These are phyloP conservation scores for Sequoiadendron giganteum DNA, from an alignment of 75 land plant species.

Conservation along the genomic window DNA sequence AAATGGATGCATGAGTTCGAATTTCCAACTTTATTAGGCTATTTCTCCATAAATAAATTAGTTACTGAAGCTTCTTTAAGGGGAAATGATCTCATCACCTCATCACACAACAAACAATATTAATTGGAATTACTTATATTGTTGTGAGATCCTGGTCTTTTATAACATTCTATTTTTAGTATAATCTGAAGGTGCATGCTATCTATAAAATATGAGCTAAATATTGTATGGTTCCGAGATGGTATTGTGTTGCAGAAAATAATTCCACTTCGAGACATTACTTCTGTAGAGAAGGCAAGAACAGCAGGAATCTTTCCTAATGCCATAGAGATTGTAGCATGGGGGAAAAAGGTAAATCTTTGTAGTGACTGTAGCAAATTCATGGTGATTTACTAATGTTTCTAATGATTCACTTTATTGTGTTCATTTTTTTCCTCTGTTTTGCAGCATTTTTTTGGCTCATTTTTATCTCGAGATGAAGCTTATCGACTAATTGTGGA, in stretches of 20 bases:
- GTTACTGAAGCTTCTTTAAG: not conserved
- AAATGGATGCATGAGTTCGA: not conserved
- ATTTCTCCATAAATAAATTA: not conserved
- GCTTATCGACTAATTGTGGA: conserved; percentile 86
- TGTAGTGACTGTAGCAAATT: not conserved
- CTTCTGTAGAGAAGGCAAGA: conserved; percentile 78
- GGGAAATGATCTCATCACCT: not conserved
- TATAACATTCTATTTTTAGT: not conserved
- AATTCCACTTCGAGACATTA: conserved; percentile 76
- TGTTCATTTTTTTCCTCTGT: not conserved
- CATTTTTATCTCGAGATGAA: conserved; percentile 96
- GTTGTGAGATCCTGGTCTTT: not conserved
- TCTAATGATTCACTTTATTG: not conserved
- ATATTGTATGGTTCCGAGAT: not conserved
- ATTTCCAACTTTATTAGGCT: not conserved
- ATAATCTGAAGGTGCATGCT: not conserved
- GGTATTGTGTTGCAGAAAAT: conserved; percentile 63
- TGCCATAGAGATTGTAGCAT: conserved; percentile 92
- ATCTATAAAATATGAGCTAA: not conserved
- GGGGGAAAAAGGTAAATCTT: conserved; percentile 74
- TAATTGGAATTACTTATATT: not conserved
- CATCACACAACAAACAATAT: not conserved
- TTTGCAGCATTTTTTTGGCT: conserved; percentile 92
- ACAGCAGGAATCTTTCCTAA: conserved; percentile 94
- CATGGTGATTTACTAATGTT: not conserved